Evolutionary conservation across 257 asterid genomes (phyloP).

Genomic region (Plantago ovata): DNA sequence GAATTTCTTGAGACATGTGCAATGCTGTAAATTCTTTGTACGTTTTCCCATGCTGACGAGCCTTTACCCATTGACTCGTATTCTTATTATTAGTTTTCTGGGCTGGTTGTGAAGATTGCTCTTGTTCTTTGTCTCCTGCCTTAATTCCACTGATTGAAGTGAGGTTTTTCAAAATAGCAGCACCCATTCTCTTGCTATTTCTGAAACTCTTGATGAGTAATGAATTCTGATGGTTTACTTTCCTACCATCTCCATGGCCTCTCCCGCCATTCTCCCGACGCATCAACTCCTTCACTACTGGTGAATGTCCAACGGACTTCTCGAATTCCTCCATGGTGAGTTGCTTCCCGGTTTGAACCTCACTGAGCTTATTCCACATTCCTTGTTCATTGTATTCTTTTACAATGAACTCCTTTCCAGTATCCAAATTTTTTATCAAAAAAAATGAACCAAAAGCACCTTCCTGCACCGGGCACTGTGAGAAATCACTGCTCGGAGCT

Average conservation of each 20-base stretch:
- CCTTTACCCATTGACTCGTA: slow-evolving; percentile 67
- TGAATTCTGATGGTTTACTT: slow-evolving; percentile 35
- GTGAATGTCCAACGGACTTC: slow-evolving; percentile 73
- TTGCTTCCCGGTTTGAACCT: slow-evolving; percentile 83
- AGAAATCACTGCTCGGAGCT: slow-evolving; percentile 21
- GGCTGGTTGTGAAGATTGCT: slow-evolving; percentile 18
- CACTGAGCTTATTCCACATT: slow-evolving; percentile 81
- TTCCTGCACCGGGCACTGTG: slow-evolving; percentile 25
- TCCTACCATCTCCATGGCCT: slow-evolving; percentile 35
- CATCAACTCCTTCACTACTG: slow-evolving; percentile 83
- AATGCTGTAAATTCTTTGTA: slow-evolving; percentile 74
- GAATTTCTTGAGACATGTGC: slow-evolving; percentile 80
- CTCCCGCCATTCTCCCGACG: slow-evolving; percentile 38
- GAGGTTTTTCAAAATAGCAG: slow-evolving; percentile 66
- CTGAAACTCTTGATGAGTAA: slow-evolving; percentile 62
- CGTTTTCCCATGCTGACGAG: slow-evolving; percentile 76
- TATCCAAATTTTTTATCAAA: slow-evolving; percentile 87
- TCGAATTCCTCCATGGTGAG: slow-evolving; percentile 90
- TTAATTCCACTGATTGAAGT: slow-evolving; percentile 54
- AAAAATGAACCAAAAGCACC: slow-evolving; percentile 50
- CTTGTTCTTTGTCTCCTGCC: slow-evolving; percentile 43
- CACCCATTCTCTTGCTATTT: slow-evolving; percentile 76
- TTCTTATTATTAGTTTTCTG: slow-evolving; percentile 27
- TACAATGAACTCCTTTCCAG: slow-evolving; percentile 78
- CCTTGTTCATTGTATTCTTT: slow-evolving; percentile 76